Conservation (phyloP, 1,284 basidiomycete genomes). For the Ceratobasidium sp. region DNA sequence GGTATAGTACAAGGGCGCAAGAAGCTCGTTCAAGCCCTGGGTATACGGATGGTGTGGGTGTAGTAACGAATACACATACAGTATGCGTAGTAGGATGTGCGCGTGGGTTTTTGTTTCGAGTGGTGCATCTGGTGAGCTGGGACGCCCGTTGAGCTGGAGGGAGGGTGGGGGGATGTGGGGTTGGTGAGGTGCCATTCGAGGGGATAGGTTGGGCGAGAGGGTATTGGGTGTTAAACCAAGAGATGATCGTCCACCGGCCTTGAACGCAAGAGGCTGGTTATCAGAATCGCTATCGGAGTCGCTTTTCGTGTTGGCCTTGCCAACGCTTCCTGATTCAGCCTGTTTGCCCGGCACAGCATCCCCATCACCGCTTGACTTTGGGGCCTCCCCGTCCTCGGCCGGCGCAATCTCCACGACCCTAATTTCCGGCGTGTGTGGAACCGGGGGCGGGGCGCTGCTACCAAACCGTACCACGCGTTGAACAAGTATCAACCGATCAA, state of each 20-base stretch:
- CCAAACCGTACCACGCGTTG: conserved; percentile 38
- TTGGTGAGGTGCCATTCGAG: conserved; percentile 48
- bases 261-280: conserved; percentile 38
- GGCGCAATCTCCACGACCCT: conserved; percentile 35
- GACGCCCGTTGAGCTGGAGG: conserved; percentile 24
- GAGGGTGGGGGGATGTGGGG: conserved; percentile 32
- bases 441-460: conserved; percentile 25
- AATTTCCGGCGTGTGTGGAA: conserved; percentile 45
- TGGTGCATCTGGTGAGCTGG: conserved; percentile 18
- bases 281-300: conserved; percentile 19
- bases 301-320: neutral
- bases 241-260: conserved; percentile 36
- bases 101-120: conserved; percentile 53
- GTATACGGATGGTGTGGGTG: conserved; percentile 54
- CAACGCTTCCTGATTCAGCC: neutral
- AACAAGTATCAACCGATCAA: conserved; percentile 45
- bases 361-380: neutral
- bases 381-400: neutral
- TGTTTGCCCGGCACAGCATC: neutral
- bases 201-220: conserved; percentile 49
- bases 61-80: conserved; percentile 54
- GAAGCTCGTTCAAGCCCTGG: conserved; percentile 54
- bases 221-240: conserved; percentile 52
- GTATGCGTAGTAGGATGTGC: conserved; percentile 55
- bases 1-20: conserved; percentile 55